Conservation (phyloP, 176 grass and related monocot genomes). For the Elymus sibiricus region DNA sequence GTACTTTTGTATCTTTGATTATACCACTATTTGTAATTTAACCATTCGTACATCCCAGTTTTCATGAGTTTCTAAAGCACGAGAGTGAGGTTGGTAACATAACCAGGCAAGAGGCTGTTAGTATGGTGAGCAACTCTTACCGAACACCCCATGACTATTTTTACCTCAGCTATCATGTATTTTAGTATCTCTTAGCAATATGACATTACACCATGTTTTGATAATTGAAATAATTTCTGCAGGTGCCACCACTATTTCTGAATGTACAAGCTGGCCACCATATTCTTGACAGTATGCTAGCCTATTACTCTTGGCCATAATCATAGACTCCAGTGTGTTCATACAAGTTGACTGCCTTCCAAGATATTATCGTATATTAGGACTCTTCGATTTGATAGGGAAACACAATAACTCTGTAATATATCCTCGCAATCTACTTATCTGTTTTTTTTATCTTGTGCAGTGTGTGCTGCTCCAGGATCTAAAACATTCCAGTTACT, state of each 20-base stretch:
- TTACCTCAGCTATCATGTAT: slow-evolving; percentile 3
- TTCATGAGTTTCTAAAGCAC: slow-evolving; percentile 94
- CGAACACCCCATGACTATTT: neutral
- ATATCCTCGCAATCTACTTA: neutral
- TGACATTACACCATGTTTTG: slow-evolving; percentile 16
- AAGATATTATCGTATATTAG: neutral
- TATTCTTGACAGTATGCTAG: slow-evolving; percentile 89
- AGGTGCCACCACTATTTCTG: slow-evolving; percentile 88
- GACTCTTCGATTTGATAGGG: slow-evolving; percentile 4
- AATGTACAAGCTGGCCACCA: slow-evolving; percentile 73
- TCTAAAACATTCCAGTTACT: slow-evolving; percentile 97
- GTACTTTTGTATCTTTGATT: slow-evolving; percentile 20
- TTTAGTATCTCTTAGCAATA: neutral
- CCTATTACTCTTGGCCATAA: slow-evolving; percentile 13
- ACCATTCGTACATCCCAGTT: slow-evolving; percentile 44
- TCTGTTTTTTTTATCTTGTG: slow-evolving; percentile 15
- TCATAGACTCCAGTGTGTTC: neutral
- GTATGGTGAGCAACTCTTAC: slow-evolving; percentile 64
- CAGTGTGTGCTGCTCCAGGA: slow-evolving; percentile 97
- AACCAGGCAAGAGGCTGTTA: slow-evolving; percentile 99
- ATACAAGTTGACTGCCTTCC: neutral
- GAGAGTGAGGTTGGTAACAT: slow-evolving; percentile 94
- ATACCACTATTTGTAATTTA: slow-evolving; percentile 13
- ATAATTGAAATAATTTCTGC: slow-evolving; percentile 26
- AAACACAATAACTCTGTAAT: neutral